A percentile compares a stretch with the other conserved stretches of the same genome.
Evolutionary conservation across 805 yeast species (phyloP).

Genomic region (Yarrowia yakushimensis): DNA sequence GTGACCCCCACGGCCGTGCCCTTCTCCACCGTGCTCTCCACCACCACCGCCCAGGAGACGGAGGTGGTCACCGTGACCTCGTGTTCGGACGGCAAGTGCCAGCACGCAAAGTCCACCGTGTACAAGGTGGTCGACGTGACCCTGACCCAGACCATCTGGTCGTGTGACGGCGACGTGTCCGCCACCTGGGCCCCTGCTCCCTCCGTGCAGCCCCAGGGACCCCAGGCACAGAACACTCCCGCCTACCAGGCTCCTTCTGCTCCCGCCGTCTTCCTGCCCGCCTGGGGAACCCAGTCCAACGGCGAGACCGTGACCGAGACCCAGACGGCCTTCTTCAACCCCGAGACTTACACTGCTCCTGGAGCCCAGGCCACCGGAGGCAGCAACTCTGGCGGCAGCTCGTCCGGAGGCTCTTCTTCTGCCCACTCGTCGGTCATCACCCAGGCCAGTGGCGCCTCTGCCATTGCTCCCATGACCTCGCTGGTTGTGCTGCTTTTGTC

Average conservation of each 20-base stretch:
- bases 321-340: slow-evolving; percentile 14
- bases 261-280: slow-evolving; percentile 22
- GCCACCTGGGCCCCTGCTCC: slow-evolving; percentile 2
- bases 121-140: slow-evolving; percentile 14
- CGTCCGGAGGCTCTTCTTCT: neutral
- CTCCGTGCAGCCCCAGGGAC: neutral
- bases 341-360: slow-evolving; percentile 16
- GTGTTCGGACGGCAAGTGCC: slow-evolving; percentile 10
- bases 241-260: slow-evolving; percentile 23
- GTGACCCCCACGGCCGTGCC: slow-evolving; percentile 18
- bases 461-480: neutral
- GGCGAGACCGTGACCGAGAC: slow-evolving; percentile 15
- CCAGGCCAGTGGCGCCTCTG: slow-evolving; percentile 6
- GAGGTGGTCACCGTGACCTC: slow-evolving; percentile 6
- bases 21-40: neutral
- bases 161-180: slow-evolving; percentile 2
- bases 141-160: slow-evolving; percentile 13
- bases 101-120: slow-evolving; percentile 1
- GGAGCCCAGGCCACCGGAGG: slow-evolving; percentile 4
- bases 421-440: neutral
- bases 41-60: slow-evolving; percentile 12
- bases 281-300: slow-evolving; percentile 16
- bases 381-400: neutral
- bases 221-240: slow-evolving; percentile 2
- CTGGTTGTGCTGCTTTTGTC: slow-evolving; percentile 16